Base-by-base conservation (phyloP, 139 green algal species). In the Coelastrella sp. region DNA sequence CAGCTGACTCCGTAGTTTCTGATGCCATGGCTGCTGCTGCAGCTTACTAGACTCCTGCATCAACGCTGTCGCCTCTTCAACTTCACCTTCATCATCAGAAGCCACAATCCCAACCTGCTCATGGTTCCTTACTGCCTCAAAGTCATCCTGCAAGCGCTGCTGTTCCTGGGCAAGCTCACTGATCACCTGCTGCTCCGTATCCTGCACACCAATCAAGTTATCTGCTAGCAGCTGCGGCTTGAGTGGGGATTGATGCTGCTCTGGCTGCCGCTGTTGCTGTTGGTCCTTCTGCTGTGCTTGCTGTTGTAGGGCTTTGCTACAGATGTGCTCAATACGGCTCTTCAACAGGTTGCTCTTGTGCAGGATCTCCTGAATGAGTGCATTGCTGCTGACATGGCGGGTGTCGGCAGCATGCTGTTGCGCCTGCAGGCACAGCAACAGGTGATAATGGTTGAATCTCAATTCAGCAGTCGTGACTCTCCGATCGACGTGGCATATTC, bases 371-470 rank as follows among this genome's bases (percentile, higher is more conserved):
- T 80, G 72, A 9, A 80, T 66, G n/a, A 80, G 51, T 2, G 72
- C 72, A 25, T 66, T 48, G 30, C 40, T 66, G 72, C 72, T 80
- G 71, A 43, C 41, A 62, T 79, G 71, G n/a, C 71, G 62, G 41
- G 41, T 19, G 41, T 79, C 71, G 6, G 71, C 41, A 27, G 45
- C 71, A 43, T 63, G 71, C 41, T 79, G 71, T 30, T 79, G 71
- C 13, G 71, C 41, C 71, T 79, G 71, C 71, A 43, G 30, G n/a
- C n/a, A n/a, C n/a, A n/a, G n/a, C n/a, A n/a, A n/a, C n/a, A n/a
- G n/a, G n/a, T n/a, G n/a, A n/a, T n/a, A n/a, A n/a, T n/a, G n/a
- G n/a, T n/a, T n/a, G n/a, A n/a, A n/a, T n/a, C n/a, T n/a, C n/a
- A n/a, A n/a, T n/a, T n/a, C n/a, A n/a, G n/a, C n/a, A n/a, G n/a